phyloP scores from a whole-genome alignment of 2,329 filamentous ascomycete genomes.

The Talaromyces islandicus region DNA sequence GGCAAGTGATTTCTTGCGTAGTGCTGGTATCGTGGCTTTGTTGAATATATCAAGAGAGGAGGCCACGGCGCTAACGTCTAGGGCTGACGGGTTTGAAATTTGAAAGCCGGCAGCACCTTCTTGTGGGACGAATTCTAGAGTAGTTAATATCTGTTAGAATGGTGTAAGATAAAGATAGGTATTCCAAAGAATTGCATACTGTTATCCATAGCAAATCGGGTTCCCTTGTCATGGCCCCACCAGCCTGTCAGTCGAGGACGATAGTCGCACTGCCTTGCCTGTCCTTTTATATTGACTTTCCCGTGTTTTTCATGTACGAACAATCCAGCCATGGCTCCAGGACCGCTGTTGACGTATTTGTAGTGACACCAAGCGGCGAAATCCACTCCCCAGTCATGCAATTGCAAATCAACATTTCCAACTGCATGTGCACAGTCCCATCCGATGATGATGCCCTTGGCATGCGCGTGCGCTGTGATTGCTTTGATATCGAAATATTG shows the following conservation, averaged over 20 bases:
- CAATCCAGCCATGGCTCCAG: slow-evolving; percentile 70
- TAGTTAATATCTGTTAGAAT: background rate
- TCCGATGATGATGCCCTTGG: slow-evolving; percentile 65
- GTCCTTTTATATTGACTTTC: slow-evolving; percentile 28
- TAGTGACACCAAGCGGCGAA: slow-evolving; percentile 93
- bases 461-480: slow-evolving; percentile 73
- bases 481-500: slow-evolving; percentile 76
- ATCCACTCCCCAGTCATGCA: slow-evolving; percentile 88
- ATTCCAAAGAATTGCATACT: slow-evolving; percentile 22
- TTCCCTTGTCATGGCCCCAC: slow-evolving; percentile 76
- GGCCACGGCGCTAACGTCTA: slow-evolving; percentile 70
- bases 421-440: slow-evolving; percentile 87
- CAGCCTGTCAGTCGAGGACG: slow-evolving; percentile 69
- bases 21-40: slow-evolving; percentile 60
- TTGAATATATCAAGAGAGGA: slow-evolving; percentile 70
- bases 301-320: slow-evolving; percentile 77
- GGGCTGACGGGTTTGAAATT: slow-evolving; percentile 73
- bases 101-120: slow-evolving; percentile 76
- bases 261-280: slow-evolving; percentile 45
- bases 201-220: slow-evolving; percentile 79
- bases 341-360: slow-evolving; percentile 87
- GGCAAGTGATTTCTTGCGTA: slow-evolving; percentile 65
- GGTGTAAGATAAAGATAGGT: background rate
- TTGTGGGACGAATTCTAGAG: slow-evolving; percentile 62
- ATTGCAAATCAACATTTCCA: slow-evolving; percentile 70